A percentile compares a stretch with the other conserved stretches of the same genome.
phyloP scores from a whole-genome alignment of 352 stramenopile genomes.

The Blastocystis sp. region DNA sequence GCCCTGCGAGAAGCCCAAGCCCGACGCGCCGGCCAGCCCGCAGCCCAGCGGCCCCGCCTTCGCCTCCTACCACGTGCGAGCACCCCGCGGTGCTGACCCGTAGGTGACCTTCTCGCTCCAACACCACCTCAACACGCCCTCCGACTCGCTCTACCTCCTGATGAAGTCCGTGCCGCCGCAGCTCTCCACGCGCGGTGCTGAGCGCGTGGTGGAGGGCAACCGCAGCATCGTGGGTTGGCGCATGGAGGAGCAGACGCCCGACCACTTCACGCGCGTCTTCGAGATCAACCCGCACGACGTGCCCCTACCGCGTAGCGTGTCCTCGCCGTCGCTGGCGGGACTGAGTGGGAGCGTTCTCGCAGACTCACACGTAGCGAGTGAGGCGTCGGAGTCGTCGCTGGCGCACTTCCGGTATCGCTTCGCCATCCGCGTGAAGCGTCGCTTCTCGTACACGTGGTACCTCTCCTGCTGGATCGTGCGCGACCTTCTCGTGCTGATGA shows the following conservation, averaged over 20 bases:
- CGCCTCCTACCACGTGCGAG: not conserved
- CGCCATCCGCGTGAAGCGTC: conserved; percentile 57
- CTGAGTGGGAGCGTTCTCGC: not conserved
- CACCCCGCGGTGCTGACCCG: not conserved
- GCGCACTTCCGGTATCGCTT: conserved; percentile 64
- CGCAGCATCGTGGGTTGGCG: conserved; percentile 57
- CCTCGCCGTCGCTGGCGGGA: not conserved
- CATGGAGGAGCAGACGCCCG: not conserved
- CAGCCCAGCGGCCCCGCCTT: not conserved
- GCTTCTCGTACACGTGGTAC: conserved; percentile 53
- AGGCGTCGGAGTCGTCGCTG: not conserved
- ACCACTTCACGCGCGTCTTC: not conserved
- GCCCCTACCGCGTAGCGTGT: not conserved
- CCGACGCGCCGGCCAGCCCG: not conserved
- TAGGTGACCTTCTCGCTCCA: conserved; percentile 3
- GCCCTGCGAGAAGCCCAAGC: not conserved
- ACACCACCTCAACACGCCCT: not conserved
- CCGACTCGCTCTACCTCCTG: conserved; percentile 44
- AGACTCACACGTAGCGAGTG: not conserved
- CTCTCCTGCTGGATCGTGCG: conserved; percentile 63
- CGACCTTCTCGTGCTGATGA: conserved; percentile 2
- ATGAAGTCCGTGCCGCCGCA: conserved; percentile 21
- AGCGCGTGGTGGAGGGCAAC: conserved; percentile 45
- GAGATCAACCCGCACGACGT: not conserved
- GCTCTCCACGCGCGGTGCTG: not conserved